A percentile compares a stretch with the other conserved stretches of the same genome.
Conservation (phyloP, 2,329 filamentous ascomycete genomes). For the Didymellaceae sp. region DNA sequence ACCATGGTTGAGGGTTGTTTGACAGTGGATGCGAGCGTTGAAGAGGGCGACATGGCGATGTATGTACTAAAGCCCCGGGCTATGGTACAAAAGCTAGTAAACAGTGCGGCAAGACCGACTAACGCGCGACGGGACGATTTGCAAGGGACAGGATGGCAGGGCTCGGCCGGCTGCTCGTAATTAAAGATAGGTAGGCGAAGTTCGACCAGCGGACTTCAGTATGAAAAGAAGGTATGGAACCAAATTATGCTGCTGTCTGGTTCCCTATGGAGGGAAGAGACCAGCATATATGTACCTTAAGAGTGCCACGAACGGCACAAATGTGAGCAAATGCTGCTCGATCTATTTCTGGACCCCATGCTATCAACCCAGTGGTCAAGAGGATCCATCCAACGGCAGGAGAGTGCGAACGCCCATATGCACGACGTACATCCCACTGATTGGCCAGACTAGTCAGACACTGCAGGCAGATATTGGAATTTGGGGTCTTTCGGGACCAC, state of each 20-base stretch:
- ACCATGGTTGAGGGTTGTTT: constrained; percentile 58
- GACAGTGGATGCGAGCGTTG: constrained; percentile 48
- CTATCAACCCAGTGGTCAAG: constrained; percentile 34
- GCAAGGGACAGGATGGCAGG: constrained; percentile 52
- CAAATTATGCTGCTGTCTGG: constrained; percentile 57
- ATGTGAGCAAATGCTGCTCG: constrained; percentile 49
- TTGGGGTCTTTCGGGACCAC: constrained; percentile 44
- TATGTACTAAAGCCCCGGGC: constrained; percentile 51
- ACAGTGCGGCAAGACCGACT: constrained; percentile 52
- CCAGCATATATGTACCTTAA: constrained; percentile 55
- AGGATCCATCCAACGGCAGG: constrained; percentile 37
- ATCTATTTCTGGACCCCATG: constrained; percentile 57
- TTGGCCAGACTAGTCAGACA: constrained; percentile 38
- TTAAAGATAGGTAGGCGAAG: constrained; percentile 57
- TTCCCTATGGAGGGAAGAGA: constrained; percentile 37
- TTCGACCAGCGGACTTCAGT: constrained; percentile 57
- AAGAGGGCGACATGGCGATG: constrained; percentile 58
- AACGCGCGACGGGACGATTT: constrained; percentile 50
- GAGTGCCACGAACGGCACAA: constrained; percentile 49
- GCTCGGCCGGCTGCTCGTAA: constrained; percentile 51
- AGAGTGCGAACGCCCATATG: constrained; percentile 32
- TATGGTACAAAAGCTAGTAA: constrained; percentile 50
- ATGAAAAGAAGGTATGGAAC: constrained; percentile 47
- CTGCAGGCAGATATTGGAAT: constrained; percentile 41
- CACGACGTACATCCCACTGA: constrained; percentile 25